A percentile compares a stretch with the other conserved stretches of the same genome.
Conservation (phyloP, 805 yeast genomes). For the Suhomyces sp. region DNA sequence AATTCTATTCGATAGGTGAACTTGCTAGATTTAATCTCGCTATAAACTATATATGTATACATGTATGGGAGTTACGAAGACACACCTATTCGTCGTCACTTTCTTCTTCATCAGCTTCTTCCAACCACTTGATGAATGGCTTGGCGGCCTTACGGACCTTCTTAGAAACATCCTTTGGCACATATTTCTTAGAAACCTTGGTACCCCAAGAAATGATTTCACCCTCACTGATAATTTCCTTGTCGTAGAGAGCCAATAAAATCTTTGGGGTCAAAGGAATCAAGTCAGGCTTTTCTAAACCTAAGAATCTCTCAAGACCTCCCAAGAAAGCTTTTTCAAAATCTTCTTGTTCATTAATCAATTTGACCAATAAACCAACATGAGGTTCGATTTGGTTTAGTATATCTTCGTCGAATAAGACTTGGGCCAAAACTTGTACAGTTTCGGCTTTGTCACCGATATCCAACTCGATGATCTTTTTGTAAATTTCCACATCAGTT, state of each 20-base stretch:
- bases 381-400: slow-evolving; percentile 72
- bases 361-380: slow-evolving; percentile 77
- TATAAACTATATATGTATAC: no score
- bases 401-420: slow-evolving; percentile 76
- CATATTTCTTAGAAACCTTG: slow-evolving; percentile 88
- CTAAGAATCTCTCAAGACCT: slow-evolving; percentile 91
- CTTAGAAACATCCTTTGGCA: slow-evolving; percentile 86
- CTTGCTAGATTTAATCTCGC: no score
- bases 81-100: slow-evolving; percentile 56
- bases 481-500: slow-evolving; percentile 86
- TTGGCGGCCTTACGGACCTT: slow-evolving; percentile 95
- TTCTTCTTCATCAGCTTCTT: slow-evolving; percentile 88
- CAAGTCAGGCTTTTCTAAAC: slow-evolving; percentile 69
- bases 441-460: slow-evolving; percentile 72
- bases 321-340: slow-evolving; percentile 91
- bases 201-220: slow-evolving; percentile 82
- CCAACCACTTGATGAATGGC: slow-evolving; percentile 92
- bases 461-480: slow-evolving; percentile 79
- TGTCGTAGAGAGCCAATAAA: slow-evolving; percentile 75
- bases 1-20: no score
- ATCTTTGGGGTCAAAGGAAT: slow-evolving; percentile 78
- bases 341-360: slow-evolving; percentile 57
- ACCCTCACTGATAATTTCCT: slow-evolving; percentile 83
- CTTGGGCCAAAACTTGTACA: slow-evolving; percentile 89
- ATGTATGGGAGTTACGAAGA: not conserved